Evolutionary conservation across 768 basidiomycete species (phyloP).

Genomic region (Lyophyllum semitale): DNA sequence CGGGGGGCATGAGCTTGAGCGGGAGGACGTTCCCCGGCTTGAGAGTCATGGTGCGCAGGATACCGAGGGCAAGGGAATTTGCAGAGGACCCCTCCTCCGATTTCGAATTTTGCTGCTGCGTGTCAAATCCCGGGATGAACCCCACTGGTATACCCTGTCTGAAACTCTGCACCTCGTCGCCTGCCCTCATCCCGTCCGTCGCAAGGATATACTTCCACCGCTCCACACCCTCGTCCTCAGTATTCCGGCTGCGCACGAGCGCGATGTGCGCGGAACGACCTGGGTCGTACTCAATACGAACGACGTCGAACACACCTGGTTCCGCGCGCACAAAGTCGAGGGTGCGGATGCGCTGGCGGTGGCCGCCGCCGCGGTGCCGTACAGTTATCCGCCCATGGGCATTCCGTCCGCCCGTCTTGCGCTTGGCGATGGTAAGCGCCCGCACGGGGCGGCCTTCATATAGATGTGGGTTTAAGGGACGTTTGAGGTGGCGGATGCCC

Average conservation of each 20-base stretch:
- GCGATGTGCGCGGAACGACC: conserved; percentile 94
- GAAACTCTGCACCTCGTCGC: conserved; percentile 87
- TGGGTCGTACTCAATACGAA: conserved; percentile 97
- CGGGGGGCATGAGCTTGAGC: conserved; percentile 88
- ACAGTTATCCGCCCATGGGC: conserved; percentile 82
- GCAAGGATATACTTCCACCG: conserved; percentile 93
- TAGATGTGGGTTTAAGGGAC: conserved; percentile 81
- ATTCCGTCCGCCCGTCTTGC: conserved; percentile 88
- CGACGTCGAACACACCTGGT: conserved; percentile 82
- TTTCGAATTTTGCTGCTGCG: conserved; percentile 18
- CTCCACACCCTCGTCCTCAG: conserved; percentile 49
- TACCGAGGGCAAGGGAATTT: conserved; percentile 75
- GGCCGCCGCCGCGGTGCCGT: conserved; percentile 89
- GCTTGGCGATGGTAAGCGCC: conserved; percentile 75
- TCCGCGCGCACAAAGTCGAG: conserved; percentile 85
- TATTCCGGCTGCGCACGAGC: conserved; percentile 67
- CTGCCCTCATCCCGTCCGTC: conserved; percentile 85
- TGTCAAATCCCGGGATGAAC: conserved; percentile 58
- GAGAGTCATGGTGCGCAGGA: conserved; percentile 80
- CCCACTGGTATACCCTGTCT: conserved; percentile 79
- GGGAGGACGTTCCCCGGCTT: conserved; percentile 94
- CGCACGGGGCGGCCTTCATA: conserved; percentile 87
- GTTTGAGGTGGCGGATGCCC: conserved; percentile 81
- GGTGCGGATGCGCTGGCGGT: conserved; percentile 80
- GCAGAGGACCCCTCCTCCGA: conserved; percentile 36